Conservation (phyloP, 2,329 filamentous ascomycete species). For the Phoma sp. region DNA sequence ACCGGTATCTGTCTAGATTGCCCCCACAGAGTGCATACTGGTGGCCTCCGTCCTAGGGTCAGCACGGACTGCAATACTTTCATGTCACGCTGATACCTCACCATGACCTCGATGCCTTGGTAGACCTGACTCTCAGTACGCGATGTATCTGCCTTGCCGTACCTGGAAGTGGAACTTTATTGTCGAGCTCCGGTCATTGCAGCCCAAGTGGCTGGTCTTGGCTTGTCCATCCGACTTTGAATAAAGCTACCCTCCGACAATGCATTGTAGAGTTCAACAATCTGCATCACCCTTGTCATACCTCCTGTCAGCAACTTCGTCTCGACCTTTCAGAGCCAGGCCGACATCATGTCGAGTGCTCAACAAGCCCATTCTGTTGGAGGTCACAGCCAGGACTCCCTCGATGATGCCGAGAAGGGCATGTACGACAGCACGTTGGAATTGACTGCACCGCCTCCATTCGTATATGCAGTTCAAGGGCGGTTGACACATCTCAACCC, state of each 20-base stretch:
- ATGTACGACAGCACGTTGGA: constrained; percentile 35
- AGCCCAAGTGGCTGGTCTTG: constrained; percentile 34
- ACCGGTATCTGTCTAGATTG: constrained; percentile 23
- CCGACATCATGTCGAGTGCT: constrained; percentile 30
- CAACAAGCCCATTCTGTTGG: constrained; percentile 22
- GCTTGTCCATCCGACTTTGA: constrained; percentile 20
- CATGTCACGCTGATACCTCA: constrained; percentile 26
- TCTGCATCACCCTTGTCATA: constrained; percentile 29
- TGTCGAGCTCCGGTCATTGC: constrained; percentile 17
- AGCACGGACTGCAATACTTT: constrained; percentile 34
- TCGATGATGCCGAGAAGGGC: constrained; percentile 44
- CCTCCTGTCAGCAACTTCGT: constrained; percentile 26
- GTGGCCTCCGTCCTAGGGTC: constrained; percentile 22
- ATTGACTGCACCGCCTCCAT: constrained; percentile 31
- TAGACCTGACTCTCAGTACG: constrained; percentile 16
- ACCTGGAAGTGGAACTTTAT: constrained; percentile 26
- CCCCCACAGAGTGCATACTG: constrained; percentile 24
- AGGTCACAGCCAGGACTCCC: constrained; percentile 29
- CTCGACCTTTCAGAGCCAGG: constrained; percentile 16
- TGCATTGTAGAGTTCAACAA: constrained; percentile 24
- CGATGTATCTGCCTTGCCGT: constrained; percentile 29
- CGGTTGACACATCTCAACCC: constrained; percentile 14
- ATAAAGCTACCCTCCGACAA: constrained; percentile 35
- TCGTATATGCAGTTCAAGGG: constrained; percentile 35
- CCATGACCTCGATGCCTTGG: constrained; percentile 17